phyloP scores from a whole-genome alignment of 805 yeast genomes.

The Sugiyamaella smithiae region DNA sequence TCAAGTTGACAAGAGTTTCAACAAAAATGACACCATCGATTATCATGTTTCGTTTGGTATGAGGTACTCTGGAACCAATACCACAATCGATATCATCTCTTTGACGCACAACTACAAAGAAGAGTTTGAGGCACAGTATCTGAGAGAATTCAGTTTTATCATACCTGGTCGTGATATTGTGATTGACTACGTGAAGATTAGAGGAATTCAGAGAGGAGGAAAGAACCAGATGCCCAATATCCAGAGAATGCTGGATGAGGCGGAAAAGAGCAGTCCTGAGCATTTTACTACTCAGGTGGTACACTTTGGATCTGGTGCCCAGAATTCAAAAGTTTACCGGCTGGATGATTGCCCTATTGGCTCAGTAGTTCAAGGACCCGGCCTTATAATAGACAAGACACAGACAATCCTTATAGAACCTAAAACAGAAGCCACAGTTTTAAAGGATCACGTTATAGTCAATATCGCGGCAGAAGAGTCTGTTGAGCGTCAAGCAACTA shows the following conservation, averaged over 20 bases:
- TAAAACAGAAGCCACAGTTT: conserved; percentile 6
- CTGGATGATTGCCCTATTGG: conserved; percentile 45
- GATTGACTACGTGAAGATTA: background rate
- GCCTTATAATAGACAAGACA: conserved; percentile 12
- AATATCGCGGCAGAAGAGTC: background rate
- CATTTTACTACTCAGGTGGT: background rate
- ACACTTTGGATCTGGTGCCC: conserved; percentile 22
- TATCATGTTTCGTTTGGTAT: conserved; percentile 68
- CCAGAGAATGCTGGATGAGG: background rate
- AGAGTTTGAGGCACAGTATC: background rate
- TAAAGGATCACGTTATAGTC: conserved; percentile 8
- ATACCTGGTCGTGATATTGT: background rate
- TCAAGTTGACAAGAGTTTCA: background rate
- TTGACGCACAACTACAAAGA: background rate
- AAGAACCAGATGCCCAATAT: background rate
- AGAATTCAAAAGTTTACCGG: conserved; percentile 52
- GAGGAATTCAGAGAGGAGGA: background rate
- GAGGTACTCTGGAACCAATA: conserved; percentile 83
- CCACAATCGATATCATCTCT: conserved; percentile 60
- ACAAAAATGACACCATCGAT: conserved; percentile 36
- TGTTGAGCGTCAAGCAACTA: background rate
- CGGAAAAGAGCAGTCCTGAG: background rate
- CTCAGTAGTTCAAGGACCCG: conserved; percentile 7
- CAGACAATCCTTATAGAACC: conserved; percentile 13
- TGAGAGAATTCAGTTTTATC: conserved; percentile 2